phyloP scores from a whole-genome alignment of 2,329 filamentous ascomycete species.

The Knufia fluminis region DNA sequence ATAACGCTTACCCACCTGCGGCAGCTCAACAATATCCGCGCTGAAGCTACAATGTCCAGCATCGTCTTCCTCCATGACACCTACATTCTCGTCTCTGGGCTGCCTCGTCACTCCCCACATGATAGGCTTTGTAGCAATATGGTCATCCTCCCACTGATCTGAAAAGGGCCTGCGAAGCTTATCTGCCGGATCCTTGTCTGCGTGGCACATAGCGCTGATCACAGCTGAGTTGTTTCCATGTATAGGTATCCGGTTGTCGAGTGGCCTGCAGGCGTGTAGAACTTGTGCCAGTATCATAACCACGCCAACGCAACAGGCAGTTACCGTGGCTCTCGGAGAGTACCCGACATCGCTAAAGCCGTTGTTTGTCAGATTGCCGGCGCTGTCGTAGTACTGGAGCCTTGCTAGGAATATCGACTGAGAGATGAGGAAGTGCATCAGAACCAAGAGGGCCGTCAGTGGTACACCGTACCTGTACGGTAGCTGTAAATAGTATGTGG shows the following conservation, averaged over 20 bases:
- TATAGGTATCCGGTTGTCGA: constrained; percentile 7
- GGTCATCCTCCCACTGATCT: background rate
- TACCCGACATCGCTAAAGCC: constrained; percentile 20
- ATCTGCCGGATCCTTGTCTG: background rate
- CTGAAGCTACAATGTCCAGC: constrained; percentile 8
- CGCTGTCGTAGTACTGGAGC: constrained; percentile 22
- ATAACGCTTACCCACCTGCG: constrained; percentile 2
- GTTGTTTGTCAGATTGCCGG: constrained; percentile 9
- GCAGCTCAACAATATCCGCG: constrained; percentile 1
- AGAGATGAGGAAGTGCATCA: constrained; percentile 38
- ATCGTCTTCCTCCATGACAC: background rate
- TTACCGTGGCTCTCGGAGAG: constrained; percentile 14
- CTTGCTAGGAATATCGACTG: constrained; percentile 35
- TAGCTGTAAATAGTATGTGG: constrained; percentile 34
- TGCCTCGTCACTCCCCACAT: constrained; percentile 7
- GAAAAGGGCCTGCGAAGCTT: background rate
- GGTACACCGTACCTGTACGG: constrained; percentile 33
- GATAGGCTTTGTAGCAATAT: constrained; percentile 4
- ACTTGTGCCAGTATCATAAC: constrained; percentile 4
- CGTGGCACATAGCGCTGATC: constrained; percentile 8
- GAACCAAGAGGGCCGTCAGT: constrained; percentile 24
- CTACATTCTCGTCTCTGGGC: background rate
- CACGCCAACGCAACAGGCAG: constrained; percentile 3
- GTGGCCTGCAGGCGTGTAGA: constrained; percentile 2
- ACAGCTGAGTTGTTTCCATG: constrained; percentile 7